Evolutionary conservation across 495 filamentous ascomycete genomes (phyloP), one percentile per base, ranked within the genome.

Genomic region (Aspergillus panamensis): DNA sequence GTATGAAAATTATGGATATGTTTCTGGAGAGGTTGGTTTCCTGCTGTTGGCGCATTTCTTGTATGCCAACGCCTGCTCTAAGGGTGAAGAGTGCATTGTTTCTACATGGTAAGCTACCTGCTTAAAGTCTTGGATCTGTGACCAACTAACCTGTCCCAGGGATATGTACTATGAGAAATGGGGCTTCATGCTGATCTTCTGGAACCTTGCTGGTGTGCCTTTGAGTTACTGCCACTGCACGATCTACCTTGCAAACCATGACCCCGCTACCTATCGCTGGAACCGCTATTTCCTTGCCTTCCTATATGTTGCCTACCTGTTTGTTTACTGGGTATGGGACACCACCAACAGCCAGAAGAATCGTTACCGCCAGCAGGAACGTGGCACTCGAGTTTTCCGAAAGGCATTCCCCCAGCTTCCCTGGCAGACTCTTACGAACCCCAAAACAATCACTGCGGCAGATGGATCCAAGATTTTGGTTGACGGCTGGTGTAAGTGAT

Each of bases 111-210:
- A 69, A 64, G 77, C 64, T 10, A n/a, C 42, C 19, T 16, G n/a
- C 16, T 6, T n/a, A 50, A 1, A 2, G 9, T 3, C 25, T 25
- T 25, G 25, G 25, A 25, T 25, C 6, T 16, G 3, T 13, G 30
- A 8, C 31, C 19, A 25, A 5, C 25, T 25, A 25, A 25, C 25
- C 25, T n/a, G 3, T 10, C 8, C 8, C 40, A 85, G 82, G 82
- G 94, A 98, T 72, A 97, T 98, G 90, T 96, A 96, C 80, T 92
- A 93, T 69, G 94, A 98, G 80, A 98, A 98, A 80, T 96, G 92
- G 90, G 94, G 94, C 64, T 98, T 97, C 78, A 96, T 98, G 93
- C 82, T 98, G 53, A 96, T 96, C 73, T 98, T 98, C 84, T 98
- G 94, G 94, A 98, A 98, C 75, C 78, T 98, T 69, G 91, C 92